Base-by-base conservation (phyloP, 495 filamentous ascomycete species). In the Talaromyces liani region DNA sequence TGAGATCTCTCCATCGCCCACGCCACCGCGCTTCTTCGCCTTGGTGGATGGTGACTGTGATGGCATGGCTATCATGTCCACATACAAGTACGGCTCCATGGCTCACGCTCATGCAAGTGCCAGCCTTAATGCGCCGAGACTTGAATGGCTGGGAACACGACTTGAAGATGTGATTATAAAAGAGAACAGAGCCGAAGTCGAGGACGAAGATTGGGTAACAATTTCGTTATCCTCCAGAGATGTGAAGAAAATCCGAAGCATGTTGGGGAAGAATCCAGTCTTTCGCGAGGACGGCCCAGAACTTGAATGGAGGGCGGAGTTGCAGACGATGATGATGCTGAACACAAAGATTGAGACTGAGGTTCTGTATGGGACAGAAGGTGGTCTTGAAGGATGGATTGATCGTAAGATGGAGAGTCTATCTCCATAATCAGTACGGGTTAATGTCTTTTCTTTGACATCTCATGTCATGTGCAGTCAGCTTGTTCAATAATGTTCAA, bases 341-440 rank as follows among this genome's bases (percentile, higher is more conserved):
- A 89, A 90, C 67, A 64, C 91, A 59, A 98, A 98, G 71, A 91
- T 88, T 2, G 94, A 98, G 75, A 93, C 94, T 64, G 91, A 98
- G 75, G 79, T 89, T 8, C 77, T 97, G 60, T 91, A 91, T 64
- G 78, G 84, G 20, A 71, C 74, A 27, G 80, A 81, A 0, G 77
- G 74, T 6, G 82, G 86, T 14, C 70, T 94, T 39, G 82, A 84
- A 16, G 62, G 69, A 1, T 93, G 91, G 90, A 75, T 94, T 60
- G 82, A 90, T 63, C 69, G 63, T 10, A 70, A 68, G 57, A 74
- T 81, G 69, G 10, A 16, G n/a, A 4, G 24, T 41, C 29, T 59
- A 16, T 47, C 16, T 16, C 25, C 0, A 5, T 12, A 47, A 25
- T 58, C 18, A 60, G 51, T 22, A 56, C 12, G 0, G 24, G 20